phyloP scores from a whole-genome alignment of 208 protist species.

The Hexamita inflata region DNA sequence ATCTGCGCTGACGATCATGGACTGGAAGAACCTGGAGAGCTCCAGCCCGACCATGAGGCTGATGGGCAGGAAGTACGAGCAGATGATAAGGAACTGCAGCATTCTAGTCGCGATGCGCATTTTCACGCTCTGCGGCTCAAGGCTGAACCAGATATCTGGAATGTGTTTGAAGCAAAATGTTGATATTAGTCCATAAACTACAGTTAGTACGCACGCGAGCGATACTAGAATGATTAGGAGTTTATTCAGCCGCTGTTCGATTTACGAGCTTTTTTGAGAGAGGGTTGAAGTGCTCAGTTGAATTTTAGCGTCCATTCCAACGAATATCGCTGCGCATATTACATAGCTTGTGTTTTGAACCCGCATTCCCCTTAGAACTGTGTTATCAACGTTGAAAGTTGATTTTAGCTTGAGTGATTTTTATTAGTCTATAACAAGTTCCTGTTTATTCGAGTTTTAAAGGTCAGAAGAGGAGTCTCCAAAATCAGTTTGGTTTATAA shows the following conservation, averaged over 20 bases:
- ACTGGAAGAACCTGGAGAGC: background rate
- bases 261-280: background rate
- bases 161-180: too few species aligned
- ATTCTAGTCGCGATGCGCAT: background rate
- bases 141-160: too few species aligned
- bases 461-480: too few species aligned
- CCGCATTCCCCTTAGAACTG: background rate
- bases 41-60: background rate
- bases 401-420: too few species aligned
- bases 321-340: background rate
- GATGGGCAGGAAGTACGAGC: conserved; percentile 13
- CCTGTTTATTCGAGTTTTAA: too few species aligned
- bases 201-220: background rate
- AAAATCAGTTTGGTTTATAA: too few species aligned
- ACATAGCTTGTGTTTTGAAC: background rate
- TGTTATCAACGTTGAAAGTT: conserved; percentile 14
- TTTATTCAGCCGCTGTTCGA: background rate
- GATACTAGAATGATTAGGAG: background rate
- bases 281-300: background rate
- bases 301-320: background rate
- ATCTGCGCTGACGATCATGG: background rate
- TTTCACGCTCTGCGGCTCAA: background rate
- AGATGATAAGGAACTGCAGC: background rate
- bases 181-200: conserved; percentile 1
- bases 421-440: too few species aligned